phyloP scores from a whole-genome alignment of 2,329 filamentous ascomycete species.

The Pseudocercospora eumusae region DNA sequence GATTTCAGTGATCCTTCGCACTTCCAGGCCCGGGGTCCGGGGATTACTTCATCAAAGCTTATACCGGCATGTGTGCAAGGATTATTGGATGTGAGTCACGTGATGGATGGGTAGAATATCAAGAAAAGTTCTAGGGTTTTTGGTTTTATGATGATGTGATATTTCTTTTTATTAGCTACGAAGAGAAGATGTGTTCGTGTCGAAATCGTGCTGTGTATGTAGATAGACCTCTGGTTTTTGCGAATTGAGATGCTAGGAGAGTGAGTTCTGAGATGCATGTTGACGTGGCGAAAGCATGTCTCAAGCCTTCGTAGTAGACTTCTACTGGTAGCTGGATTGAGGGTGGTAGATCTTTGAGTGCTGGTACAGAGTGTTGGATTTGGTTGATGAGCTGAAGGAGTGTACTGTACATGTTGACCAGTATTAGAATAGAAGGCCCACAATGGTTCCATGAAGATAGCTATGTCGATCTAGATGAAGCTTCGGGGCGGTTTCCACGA shows the following conservation, averaged over 20 bases:
- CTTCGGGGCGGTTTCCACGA: slow-evolving; percentile 27
- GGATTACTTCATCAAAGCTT: too few species aligned
- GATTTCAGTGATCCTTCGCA: too few species aligned
- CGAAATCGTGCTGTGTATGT: slow-evolving; percentile 19
- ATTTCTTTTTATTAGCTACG: too few species aligned
- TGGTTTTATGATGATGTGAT: too few species aligned
- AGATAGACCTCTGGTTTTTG: slow-evolving; percentile 32
- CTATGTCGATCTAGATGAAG: slow-evolving; percentile 29
- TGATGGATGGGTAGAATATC: too few species aligned
- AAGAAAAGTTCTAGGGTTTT: too few species aligned
- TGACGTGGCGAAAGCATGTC: slow-evolving; percentile 58
- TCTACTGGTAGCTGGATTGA: slow-evolving; percentile 60
- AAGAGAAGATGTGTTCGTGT: too few species aligned
- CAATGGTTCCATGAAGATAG: slow-evolving; percentile 30
- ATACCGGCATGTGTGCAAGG: not conserved
- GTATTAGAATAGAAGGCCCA: slow-evolving; percentile 22
- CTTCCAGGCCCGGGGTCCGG: too few species aligned
- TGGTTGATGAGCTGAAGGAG: slow-evolving; percentile 58
- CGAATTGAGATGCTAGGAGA: slow-evolving; percentile 52
- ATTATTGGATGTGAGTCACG: too few species aligned
- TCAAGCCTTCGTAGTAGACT: slow-evolving; percentile 62
- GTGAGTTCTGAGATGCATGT: slow-evolving; percentile 56
- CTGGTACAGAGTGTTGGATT: slow-evolving; percentile 62
- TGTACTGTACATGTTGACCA: not conserved
- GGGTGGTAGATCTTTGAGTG: slow-evolving; percentile 56